Evolutionary conservation across 805 yeast species (phyloP), one percentile per base, ranked within the genome.

Genomic region (Metschnikowia noctiluminum): DNA sequence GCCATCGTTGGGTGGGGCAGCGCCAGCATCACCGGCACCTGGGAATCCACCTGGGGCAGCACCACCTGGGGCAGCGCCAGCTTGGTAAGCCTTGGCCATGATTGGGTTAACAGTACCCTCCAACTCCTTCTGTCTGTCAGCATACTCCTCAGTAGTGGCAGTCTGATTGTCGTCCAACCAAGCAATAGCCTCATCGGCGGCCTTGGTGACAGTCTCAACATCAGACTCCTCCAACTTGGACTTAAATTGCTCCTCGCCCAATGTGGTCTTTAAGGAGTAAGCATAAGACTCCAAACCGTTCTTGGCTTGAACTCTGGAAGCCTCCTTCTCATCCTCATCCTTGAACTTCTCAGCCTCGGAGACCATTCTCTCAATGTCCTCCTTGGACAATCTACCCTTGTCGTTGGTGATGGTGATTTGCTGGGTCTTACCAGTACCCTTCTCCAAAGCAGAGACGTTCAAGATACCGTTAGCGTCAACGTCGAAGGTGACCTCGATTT

Each of bases 401-500:
- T 91, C 97, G 79, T 91, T 92, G 75, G 97, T 91, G 75, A 91
- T 92, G 71, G 97, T 91, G 69, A 91, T 92, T 85, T 92, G 86
- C 79, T 86, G 89, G 62, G 96, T 77, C 82, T 91, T 92, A 80
- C 97, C 98, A 58, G 97, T 92, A 78, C 97, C 96, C 83, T 92
- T 91, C 80, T 91, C 98, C 62, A 90, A 80, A 52, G 97, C 97
- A 60, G 95, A 85, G 50, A 91, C 97, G 74, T 91, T 91, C 76
- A 91, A 79, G 76, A 91, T 91, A 80, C 97, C 97, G 74, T 91
- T 91, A 59, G 97, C 97, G 73, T 91, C 97, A 65, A 91, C 79
- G 73, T 91, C 97, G 69, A 91, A 91, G 64, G 97, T 91, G 60
- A 91, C 97, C 81, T 91, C 97, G 64, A 91, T 86, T 79, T 90